Evolutionary conservation across 2,329 filamentous ascomycete species (phyloP).

Genomic region (Clarireedia homoeocarpa): DNA sequence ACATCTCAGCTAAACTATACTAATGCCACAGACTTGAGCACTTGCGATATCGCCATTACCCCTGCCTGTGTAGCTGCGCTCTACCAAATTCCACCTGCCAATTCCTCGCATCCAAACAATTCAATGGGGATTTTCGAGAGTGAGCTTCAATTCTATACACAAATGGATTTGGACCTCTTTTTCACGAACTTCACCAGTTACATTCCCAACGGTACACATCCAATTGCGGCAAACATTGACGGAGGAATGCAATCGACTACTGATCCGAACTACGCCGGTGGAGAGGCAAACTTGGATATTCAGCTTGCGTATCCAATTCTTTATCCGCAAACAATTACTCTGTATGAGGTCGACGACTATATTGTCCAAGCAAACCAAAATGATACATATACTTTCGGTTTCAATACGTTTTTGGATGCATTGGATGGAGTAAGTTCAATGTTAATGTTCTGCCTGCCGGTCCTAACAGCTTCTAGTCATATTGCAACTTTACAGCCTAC

Average conservation of each 20-base stretch:
- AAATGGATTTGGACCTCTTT: conserved; percentile 31
- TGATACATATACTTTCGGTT: conserved; percentile 30
- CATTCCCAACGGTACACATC: conserved; percentile 28
- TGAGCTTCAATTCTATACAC: conserved; percentile 31
- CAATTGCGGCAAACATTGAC: conserved; percentile 29
- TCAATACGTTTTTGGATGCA: conserved; percentile 41
- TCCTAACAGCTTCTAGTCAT: conserved; percentile 22
- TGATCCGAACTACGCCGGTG: conserved; percentile 22
- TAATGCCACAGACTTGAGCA: conserved; percentile 38
- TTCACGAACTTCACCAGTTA: conserved; percentile 24
- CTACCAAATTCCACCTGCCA: conserved; percentile 29
- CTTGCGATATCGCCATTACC: conserved; percentile 20
- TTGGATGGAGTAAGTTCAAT: conserved; percentile 31
- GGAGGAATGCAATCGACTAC: conserved; percentile 30
- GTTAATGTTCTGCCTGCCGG: conserved; percentile 6
- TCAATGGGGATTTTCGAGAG: conserved; percentile 33
- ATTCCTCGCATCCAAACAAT: conserved; percentile 22
- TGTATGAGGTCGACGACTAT: conserved; percentile 36
- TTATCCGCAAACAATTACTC: conserved; percentile 32
- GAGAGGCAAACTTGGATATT: conserved; percentile 32
- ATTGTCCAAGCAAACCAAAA: conserved; percentile 13
- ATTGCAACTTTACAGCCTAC: conserved; percentile 35
- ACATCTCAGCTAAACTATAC: neutral
- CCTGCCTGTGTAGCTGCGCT: conserved; percentile 25
- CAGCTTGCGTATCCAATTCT: conserved; percentile 30